Conservation (phyloP, 1,284 basidiomycete species). For the Tilletia indica region DNA sequence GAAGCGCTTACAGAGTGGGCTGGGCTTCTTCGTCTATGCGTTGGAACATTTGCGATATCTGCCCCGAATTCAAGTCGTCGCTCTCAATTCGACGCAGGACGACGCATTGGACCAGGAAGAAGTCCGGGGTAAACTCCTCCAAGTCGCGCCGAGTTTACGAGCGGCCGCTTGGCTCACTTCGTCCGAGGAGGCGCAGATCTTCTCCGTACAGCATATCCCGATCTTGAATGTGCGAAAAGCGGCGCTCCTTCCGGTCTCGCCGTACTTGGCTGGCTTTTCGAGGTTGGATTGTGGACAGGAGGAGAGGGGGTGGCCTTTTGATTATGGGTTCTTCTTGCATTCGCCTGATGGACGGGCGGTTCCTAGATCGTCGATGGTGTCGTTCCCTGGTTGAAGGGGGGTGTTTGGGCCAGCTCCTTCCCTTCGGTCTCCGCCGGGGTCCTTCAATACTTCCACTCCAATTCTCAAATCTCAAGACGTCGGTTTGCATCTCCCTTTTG, state of each 20-base stretch:
- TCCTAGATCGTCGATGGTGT: not conserved
- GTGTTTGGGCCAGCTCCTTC: not conserved
- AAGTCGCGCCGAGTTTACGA: not conserved
- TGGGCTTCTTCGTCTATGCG: constrained; percentile 9
- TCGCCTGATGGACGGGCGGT: constrained; percentile 4
- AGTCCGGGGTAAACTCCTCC: not conserved
- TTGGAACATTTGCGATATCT: not conserved
- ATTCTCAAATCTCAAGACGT: not conserved
- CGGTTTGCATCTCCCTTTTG: no score
- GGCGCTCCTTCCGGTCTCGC: not conserved
- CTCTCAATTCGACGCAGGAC: constrained; percentile 1
- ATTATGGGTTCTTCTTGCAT: constrained; percentile 11
- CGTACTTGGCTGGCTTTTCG: not conserved
- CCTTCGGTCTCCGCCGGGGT: no score
- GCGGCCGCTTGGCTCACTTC: constrained; percentile 7
- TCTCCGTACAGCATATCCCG: not conserved
- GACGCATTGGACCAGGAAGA: not conserved
- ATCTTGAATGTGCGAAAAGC: not conserved
- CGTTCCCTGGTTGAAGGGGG: constrained; percentile 1
- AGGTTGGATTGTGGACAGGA: constrained; percentile 9
- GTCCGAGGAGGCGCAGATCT: constrained; percentile 7
- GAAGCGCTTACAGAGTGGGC: not conserved
- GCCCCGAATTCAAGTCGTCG: not conserved
- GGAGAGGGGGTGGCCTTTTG: constrained; percentile 7
- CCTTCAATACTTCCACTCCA: not conserved